A percentile compares a stretch with the other conserved stretches of the same genome.
Conservation (phyloP, 1,284 basidiomycete species). For the Sporisorium reilianum region DNA sequence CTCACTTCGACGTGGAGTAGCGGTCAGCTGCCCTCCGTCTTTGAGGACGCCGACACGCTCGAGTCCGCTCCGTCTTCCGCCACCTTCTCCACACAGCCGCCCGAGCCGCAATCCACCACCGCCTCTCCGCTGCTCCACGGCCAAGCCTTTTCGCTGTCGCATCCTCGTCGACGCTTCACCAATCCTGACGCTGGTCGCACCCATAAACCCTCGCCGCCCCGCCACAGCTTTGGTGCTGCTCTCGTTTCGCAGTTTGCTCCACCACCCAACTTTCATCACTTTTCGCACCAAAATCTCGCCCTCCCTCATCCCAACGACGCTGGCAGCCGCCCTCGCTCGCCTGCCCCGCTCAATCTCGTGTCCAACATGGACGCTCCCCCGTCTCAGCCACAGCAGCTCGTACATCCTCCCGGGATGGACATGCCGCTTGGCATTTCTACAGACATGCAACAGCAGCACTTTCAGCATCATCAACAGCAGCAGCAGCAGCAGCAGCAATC, state of each 20-base stretch:
- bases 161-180: conserved; percentile 37
- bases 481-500: conserved; percentile 18
- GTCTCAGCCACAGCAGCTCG: conserved; percentile 27
- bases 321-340: conserved; percentile 38
- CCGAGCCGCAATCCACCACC: conserved; percentile 15
- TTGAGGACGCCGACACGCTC: conserved; percentile 26
- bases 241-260: conserved; percentile 15
- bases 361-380: conserved; percentile 28
- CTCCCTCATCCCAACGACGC: conserved; percentile 22
- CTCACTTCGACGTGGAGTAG: conserved; percentile 12
- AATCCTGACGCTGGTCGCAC: conserved; percentile 25
- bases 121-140: conserved; percentile 23
- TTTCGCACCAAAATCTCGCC: conserved; percentile 13
- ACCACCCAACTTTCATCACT: conserved; percentile 17
- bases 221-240: conserved; percentile 36
- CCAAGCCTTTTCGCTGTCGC: conserved; percentile 18
- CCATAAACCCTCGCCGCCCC: conserved; percentile 19
- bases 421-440: conserved; percentile 13
- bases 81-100: conserved; percentile 24
- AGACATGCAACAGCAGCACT: conserved; percentile 33
- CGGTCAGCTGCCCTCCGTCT: conserved; percentile 38
- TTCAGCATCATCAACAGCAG: conserved; percentile 28
- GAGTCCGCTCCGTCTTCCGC: conserved; percentile 22
- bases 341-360: conserved; percentile 23
- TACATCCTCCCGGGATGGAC: conserved; percentile 22